Evolutionary conservation across 768 basidiomycete species (phyloP), one percentile per base, ranked within the genome.

Genomic region (Piloderma croceum): DNA sequence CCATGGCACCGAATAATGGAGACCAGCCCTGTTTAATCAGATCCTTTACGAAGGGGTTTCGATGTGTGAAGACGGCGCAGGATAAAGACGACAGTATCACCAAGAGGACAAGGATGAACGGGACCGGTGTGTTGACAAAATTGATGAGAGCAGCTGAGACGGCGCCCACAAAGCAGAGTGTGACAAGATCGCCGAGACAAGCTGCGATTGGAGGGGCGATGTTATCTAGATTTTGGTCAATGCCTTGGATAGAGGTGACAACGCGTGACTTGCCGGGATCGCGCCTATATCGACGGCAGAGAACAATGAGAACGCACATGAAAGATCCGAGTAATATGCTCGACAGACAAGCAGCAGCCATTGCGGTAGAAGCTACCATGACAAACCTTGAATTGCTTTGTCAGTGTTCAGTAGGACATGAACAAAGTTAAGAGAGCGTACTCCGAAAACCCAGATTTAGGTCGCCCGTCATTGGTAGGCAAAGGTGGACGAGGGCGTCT

Each of bases 171-270:
- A 97, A 79, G 43, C 80, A 72, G 35, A 99, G 77, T 0, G 94
- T 94, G 36, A 98, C 72, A 24, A 99, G 72, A 54, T 98, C 96
- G 4, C 96, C 94, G 2, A 98, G 72, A 51, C 89, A 90, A 3
- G 90, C 79, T 0, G 96, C 96, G 7, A 98, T 72, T 0, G 96
- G 92, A 0, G 96, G 90, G 2, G 93, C 87, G 49, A 98, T 93
- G 59, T 99, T 99, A 57, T 96, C 92, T 90, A 53, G 6, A 32
- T 27, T 38, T 52, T 13, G 42, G 20, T 23, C 25, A 12, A 34
- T 13, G 24, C 19, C 13, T 19, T 15, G 35, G 3, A 15, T 7
- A 3, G n/a, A 24, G 12, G 15, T 27, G 19, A 17, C 20, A 10
- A 21, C 7, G 32, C 23, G 31, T 23, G 7, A 50, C 70, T 34